A percentile compares a stretch with the other conserved stretches of the same genome.
These are phyloP conservation scores for Pseudonitzschia pungens DNA, from an alignment of 108 stramenopile species.

Conservation along the genomic window DNA sequence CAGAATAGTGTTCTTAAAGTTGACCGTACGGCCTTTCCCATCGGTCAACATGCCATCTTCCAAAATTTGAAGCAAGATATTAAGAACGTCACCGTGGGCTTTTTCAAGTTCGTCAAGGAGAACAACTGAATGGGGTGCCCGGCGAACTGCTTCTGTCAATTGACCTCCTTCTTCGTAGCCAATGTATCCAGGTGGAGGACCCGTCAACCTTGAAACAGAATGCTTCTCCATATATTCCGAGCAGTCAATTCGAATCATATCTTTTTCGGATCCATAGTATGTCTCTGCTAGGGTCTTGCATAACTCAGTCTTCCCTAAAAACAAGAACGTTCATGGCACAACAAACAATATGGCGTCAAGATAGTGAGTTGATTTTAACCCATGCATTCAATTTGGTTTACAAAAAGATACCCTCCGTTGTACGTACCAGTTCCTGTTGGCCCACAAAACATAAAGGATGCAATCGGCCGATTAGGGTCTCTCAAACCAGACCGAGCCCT, in stretches of 20 bases:
- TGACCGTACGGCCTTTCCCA: constrained; percentile 95
- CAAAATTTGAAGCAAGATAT: constrained; percentile 93
- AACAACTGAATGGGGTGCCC: constrained; percentile 76
- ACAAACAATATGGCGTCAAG: no score
- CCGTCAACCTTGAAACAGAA: constrained; percentile 85
- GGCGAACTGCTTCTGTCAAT: constrained; percentile 93
- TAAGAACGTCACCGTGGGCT: constrained; percentile 94
- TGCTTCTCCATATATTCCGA: constrained; percentile 92
- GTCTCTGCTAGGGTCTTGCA: constrained; percentile 88
- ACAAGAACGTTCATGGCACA: no score
- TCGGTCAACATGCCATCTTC: constrained; percentile 98
- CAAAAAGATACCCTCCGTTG: background rate
- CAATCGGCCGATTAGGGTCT: constrained; percentile 76
- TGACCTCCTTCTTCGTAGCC: constrained; percentile 97
- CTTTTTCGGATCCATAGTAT: constrained; percentile 86
- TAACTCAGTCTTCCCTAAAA: constrained; percentile 89
- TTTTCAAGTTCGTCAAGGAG: constrained; percentile 97
- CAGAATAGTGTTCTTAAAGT: constrained; percentile 92
- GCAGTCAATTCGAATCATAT: constrained; percentile 95
- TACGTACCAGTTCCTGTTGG: constrained; percentile 68
- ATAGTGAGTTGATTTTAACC: background rate
- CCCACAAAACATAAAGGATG: constrained; percentile 90
- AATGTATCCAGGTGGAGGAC: constrained; percentile 92
- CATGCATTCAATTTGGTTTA: no score
- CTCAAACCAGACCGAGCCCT: constrained; percentile 84